Conservation (phyloP, 164 flowering plant species). For the Macadamia integrifolia region DNA sequence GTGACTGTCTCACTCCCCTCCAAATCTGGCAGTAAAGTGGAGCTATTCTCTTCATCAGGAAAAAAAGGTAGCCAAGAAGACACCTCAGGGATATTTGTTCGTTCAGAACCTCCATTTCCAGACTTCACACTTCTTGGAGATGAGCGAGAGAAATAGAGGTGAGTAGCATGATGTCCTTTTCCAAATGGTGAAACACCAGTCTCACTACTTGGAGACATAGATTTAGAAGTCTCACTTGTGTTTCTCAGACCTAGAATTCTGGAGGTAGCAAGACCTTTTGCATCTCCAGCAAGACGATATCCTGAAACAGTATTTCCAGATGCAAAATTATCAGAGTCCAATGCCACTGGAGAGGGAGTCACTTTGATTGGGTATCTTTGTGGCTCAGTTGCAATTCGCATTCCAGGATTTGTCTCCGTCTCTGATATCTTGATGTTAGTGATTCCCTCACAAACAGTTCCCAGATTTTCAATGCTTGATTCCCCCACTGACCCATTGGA, state of each 20-base stretch:
- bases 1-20: neutral
- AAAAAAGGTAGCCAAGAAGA: neutral
- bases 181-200: conserved; percentile 3
- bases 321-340: conserved; percentile 6
- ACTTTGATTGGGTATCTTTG: conserved; percentile 1
- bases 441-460: conserved; percentile 9
- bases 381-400: conserved; percentile 4
- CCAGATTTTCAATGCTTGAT: conserved; percentile 5
- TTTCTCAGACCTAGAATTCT: conserved; percentile 22
- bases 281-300: conserved; percentile 30
- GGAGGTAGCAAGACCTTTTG: conserved; percentile 31
- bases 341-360: neutral
- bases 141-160: neutral
- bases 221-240: conserved; percentile 14
- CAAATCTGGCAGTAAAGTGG: neutral
- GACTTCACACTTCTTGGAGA: neutral
- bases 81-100: neutral
- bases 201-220: conserved; percentile 8
- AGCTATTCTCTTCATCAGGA: neutral
- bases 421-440: conserved; percentile 5
- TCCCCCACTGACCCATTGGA: conserved; percentile 9
- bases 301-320: conserved; percentile 22
- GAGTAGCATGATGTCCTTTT: neutral
- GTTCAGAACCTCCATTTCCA: neutral
- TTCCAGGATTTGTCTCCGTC: conserved; percentile 1